These are phyloP conservation scores for Antrodiella citrinella DNA, from an alignment of 768 basidiomycete genomes.

Conservation along the genomic window DNA sequence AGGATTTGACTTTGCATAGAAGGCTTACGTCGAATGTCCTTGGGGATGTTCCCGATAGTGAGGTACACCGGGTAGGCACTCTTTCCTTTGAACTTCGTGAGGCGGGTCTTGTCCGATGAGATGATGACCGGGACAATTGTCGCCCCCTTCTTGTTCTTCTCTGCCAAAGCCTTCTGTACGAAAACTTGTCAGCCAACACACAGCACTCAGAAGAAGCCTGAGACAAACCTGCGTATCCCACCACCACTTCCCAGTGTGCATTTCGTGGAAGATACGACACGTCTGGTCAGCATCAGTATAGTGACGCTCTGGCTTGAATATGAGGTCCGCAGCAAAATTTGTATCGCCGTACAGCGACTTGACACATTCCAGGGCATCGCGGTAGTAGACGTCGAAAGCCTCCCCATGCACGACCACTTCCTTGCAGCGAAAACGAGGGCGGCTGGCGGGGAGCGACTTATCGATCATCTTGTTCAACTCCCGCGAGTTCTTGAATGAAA, in stretches of 20 bases:
- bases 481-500: constrained; percentile 23
- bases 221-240: constrained; percentile 35
- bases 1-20: constrained; percentile 18
- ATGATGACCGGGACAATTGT: constrained; percentile 17
- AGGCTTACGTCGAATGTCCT: too few relatives aligned
- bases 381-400: constrained; percentile 25
- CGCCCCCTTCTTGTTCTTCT: constrained; percentile 3
- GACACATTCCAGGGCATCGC: constrained; percentile 30
- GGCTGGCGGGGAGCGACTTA: constrained; percentile 16
- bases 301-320: constrained; percentile 29
- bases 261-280: constrained; percentile 27
- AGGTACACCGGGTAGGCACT: constrained; percentile 19
- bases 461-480: constrained; percentile 30
- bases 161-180: constrained; percentile 5
- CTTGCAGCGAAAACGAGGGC: constrained; percentile 19
- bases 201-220: constrained; percentile 1
- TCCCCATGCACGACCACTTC: constrained; percentile 24
- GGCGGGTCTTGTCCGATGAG: constrained; percentile 18
- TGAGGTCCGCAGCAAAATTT: constrained; percentile 23
- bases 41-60: constrained; percentile 21
- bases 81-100: constrained; percentile 16
- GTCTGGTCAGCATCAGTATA: constrained; percentile 23
- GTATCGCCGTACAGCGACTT: constrained; percentile 26
- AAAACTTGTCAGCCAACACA: constrained; percentile 2
- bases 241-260: constrained; percentile 47